These are phyloP conservation scores for Vachellia collinsii DNA, from an alignment of 306 rosid genomes.

Conservation along the genomic window DNA sequence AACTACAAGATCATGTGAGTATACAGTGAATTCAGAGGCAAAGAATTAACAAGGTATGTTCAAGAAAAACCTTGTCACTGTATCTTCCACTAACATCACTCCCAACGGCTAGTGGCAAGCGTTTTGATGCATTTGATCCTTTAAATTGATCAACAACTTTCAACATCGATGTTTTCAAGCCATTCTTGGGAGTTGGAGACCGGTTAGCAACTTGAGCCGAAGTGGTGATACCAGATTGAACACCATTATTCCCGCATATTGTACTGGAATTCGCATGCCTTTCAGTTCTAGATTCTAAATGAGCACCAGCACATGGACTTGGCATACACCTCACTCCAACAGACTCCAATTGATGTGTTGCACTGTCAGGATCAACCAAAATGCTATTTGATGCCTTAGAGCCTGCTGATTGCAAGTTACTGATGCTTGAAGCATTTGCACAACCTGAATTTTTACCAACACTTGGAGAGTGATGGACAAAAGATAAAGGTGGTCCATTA, in stretches of 20 bases:
- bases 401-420: conserved; percentile 42
- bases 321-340: conserved; percentile 38
- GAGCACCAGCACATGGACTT: conserved; percentile 38
- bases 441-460: conserved; percentile 36
- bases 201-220: conserved; percentile 53
- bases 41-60: conserved; percentile 17
- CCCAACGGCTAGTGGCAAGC: conserved; percentile 44
- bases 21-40: neutral
- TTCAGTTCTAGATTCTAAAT: conserved; percentile 46
- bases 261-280: conserved; percentile 39
- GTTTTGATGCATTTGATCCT: conserved; percentile 74
- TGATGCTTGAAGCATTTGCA: conserved; percentile 46
- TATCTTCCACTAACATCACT: conserved; percentile 61
- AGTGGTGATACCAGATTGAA: conserved; percentile 45
- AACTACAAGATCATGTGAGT: conserved; percentile 29
- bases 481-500: conserved; percentile 41
- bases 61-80: conserved; percentile 65
- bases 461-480: conserved; percentile 35
- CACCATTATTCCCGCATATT: conserved; percentile 44
- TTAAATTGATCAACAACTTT: conserved; percentile 84
- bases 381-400: conserved; percentile 48
- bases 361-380: conserved; percentile 35
- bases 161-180: conserved; percentile 69
- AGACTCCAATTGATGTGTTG: conserved; percentile 42
- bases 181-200: conserved; percentile 61